phyloP scores from a whole-genome alignment of 2,329 filamentous ascomycete species.

The Knufia fluminis region DNA sequence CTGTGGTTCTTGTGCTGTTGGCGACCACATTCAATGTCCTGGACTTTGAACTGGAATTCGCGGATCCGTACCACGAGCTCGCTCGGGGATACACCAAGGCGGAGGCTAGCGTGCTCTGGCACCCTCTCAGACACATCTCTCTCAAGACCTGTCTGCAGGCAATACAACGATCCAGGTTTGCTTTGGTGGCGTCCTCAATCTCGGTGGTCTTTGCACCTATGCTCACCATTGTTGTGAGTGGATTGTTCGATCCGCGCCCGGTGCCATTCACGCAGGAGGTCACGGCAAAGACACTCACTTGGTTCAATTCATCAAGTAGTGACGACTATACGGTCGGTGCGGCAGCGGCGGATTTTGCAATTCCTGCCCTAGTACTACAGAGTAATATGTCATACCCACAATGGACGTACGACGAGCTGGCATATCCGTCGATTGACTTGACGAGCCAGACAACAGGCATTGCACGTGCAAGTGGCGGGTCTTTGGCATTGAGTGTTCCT shows the following conservation, averaged over 20 bases:
- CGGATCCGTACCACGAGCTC: conserved; percentile 15
- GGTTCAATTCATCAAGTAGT: conserved; percentile 15
- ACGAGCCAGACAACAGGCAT: neutral
- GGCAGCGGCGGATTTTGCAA: neutral
- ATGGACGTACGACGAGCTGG: conserved; percentile 16
- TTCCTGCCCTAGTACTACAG: conserved; percentile 11
- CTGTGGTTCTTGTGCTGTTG: conserved; percentile 15
- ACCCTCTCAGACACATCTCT: conserved; percentile 13
- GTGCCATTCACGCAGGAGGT: conserved; percentile 12
- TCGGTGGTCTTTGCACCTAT: conserved; percentile 21
- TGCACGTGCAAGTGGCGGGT: neutral
- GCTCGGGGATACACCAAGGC: conserved; percentile 12
- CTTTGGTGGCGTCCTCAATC: conserved; percentile 17
- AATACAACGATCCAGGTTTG: conserved; percentile 14
- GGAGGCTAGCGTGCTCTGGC: conserved; percentile 14
- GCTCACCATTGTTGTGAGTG: conserved; percentile 23
- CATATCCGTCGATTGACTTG: conserved; percentile 9
- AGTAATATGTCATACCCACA: conserved; percentile 18
- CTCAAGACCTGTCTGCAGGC: conserved; percentile 13
- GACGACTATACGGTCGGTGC: neutral
- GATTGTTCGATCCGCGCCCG: conserved; percentile 22
- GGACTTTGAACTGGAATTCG: conserved; percentile 10
- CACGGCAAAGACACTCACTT: conserved; percentile 20
- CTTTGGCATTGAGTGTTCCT: conserved; percentile 10
- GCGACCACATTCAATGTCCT: conserved; percentile 18